phyloP scores from a whole-genome alignment of 495 filamentous ascomycete genomes.

The Terfezia claveryi region DNA sequence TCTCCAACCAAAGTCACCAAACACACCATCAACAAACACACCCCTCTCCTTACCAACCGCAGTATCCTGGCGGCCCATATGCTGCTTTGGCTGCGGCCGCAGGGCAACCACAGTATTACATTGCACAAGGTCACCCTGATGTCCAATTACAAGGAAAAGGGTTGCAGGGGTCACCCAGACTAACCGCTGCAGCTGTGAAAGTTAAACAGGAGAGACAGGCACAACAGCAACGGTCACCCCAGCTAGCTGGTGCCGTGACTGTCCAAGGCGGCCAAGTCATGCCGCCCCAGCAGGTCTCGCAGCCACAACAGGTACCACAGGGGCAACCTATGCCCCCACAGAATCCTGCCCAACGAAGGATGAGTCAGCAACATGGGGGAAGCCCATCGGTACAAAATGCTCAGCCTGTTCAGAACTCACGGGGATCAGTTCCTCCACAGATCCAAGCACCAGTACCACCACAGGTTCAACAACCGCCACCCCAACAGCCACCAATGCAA shows the following conservation, averaged over 20 bases:
- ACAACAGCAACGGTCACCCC: slow-evolving; percentile 14
- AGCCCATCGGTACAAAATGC: slow-evolving; percentile 19
- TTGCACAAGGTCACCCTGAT: slow-evolving; percentile 6
- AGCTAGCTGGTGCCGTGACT: slow-evolving; percentile 13
- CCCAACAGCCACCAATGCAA: slow-evolving; percentile 24
- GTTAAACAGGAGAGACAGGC: slow-evolving; percentile 12
- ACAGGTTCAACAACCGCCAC: slow-evolving; percentile 20
- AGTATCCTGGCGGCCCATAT: not conserved
- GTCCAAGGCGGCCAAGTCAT: slow-evolving; percentile 13
- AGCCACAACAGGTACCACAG: slow-evolving; percentile 13
- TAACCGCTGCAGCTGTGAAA: slow-evolving; percentile 10
- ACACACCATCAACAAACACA: slow-evolving; percentile 5
- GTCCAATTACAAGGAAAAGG: slow-evolving; percentile 5
- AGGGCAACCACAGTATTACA: slow-evolving; percentile 4
- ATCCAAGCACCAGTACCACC: slow-evolving; percentile 16
- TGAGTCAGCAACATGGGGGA: slow-evolving; percentile 19
- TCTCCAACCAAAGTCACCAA: slow-evolving; percentile 10
- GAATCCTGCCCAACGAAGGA: slow-evolving; percentile 12
- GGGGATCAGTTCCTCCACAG: slow-evolving; percentile 19
- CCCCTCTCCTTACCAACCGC: not conserved
- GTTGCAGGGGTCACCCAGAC: slow-evolving; percentile 15
- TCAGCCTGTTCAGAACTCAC: slow-evolving; percentile 16
- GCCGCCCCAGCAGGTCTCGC: slow-evolving; percentile 13
- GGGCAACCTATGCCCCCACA: slow-evolving; percentile 9
- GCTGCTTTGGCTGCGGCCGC: not conserved